Evolutionary conservation across 2,329 filamentous ascomycete genomes (phyloP), one percentile per base, ranked within the genome.

Genomic region (Fusarium globosum): DNA sequence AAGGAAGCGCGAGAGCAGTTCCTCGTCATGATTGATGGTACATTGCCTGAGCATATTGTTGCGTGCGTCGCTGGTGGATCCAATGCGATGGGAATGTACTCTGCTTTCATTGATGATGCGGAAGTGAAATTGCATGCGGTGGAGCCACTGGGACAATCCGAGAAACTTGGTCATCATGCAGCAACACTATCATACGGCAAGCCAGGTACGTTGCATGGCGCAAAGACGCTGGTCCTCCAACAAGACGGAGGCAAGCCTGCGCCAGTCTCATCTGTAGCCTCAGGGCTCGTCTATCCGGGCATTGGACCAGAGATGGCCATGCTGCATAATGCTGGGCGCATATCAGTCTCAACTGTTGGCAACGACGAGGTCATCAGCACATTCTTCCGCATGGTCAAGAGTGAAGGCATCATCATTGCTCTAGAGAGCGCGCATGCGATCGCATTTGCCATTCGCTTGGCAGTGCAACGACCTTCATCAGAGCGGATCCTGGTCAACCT

Each of bases 11-110:
- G 62, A 4, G 23, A 52, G 6, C 65, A 68, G 16, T 68, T 68
- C 10, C 39, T 61, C 4, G 6, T 20, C 7, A 52, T 67, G 33
- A 38, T 6, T 14, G 13, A 33, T 9, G 62, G 52, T 1, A 20
- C 1, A 2, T 1, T 68, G 2, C 65, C 65, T 4, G 52, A 68
- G 1, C 62, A 68, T n/a, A 18, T 68, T 14, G 28, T 61, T 4
- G 65, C 65, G 12, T 68, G 65, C 10, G 65, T 68, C 16, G 62
- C 65, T 7, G 65, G 65, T 14, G 65, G 65, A 2, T 68, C 65
- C 0, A 68, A 68, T 20, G 65, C 63, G 0, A 36, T 68, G 39
- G 65, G 65, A 0, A 68, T 68, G 46, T 68, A 53, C 15, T 61
- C 63, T 1, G n/a, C 65, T 0, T 68, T 68, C 12, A 53, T 68